Evolutionary conservation across 306 rosid genomes (phyloP).

Genomic region (Phaseolus lunatus): DNA sequence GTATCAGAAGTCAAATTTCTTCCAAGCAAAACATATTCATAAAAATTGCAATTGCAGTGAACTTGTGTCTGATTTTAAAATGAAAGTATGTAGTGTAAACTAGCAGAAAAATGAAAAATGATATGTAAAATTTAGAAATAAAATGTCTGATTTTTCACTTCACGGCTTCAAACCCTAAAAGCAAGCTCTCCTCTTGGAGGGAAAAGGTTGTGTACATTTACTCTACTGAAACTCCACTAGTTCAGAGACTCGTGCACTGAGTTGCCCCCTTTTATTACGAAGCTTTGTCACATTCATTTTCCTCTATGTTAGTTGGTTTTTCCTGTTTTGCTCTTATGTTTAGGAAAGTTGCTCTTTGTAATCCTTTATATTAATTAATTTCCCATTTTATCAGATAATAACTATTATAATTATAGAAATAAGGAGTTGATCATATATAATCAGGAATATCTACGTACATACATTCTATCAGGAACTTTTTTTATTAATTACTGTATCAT

Average conservation of each 20-base stretch:
- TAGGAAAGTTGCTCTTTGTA: not conserved
- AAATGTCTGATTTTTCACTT: not conserved
- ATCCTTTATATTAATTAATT: not conserved
- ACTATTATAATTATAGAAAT: too few species aligned
- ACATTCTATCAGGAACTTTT: too few species aligned
- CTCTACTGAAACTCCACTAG: not conserved
- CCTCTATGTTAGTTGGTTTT: not conserved
- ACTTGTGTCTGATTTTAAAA: too few species aligned
- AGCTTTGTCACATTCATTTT: not conserved
- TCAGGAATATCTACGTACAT: too few species aligned
- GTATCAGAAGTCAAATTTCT: conserved; percentile 30
- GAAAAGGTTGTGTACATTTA: not conserved
- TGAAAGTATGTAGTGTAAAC: too few species aligned
- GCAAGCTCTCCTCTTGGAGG: too few species aligned
- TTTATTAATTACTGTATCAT: too few species aligned
- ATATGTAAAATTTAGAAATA: not conserved
- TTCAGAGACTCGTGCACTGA: not conserved
- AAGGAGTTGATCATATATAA: too few species aligned
- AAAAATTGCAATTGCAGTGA: conserved; percentile 34
- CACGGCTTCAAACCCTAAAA: not conserved
- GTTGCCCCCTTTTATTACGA: not conserved
- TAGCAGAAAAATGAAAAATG: conserved; percentile 15
- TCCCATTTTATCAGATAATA: too few species aligned
- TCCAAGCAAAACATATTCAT: conserved; percentile 39
- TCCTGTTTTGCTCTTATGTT: not conserved